These are phyloP conservation scores for Cicer yamashitae DNA, from an alignment of 306 rosid genomes.

Conservation along the genomic window DNA sequence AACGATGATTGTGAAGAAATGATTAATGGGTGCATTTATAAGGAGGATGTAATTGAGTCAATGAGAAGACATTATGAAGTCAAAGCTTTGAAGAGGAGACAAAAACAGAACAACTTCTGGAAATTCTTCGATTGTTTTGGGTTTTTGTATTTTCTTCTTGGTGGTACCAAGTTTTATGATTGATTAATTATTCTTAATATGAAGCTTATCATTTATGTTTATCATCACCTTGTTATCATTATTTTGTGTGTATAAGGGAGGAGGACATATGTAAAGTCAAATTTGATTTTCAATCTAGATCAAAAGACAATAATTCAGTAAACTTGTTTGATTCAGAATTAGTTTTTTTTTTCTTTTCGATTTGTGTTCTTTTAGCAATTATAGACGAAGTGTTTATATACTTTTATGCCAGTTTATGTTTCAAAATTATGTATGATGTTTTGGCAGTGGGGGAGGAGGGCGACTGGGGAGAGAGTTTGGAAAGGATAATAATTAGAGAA, in stretches of 20 bases:
- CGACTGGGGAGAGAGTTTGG: no score
- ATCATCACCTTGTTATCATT: background rate
- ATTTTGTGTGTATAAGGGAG: background rate
- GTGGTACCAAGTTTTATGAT: background rate
- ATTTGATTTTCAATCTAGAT: background rate
- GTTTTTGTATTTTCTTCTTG: slow-evolving; percentile 34
- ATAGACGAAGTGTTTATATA: no score
- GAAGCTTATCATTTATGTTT: background rate
- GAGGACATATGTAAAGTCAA: background rate
- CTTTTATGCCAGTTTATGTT: no score
- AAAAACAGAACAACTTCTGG: background rate
- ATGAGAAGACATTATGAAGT: slow-evolving; percentile 40
- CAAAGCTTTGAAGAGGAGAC: slow-evolving; percentile 19
- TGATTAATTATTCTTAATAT: background rate
- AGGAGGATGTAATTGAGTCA: slow-evolving; percentile 47
- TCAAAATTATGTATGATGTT: no score
- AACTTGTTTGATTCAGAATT: background rate
- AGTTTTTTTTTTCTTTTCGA: background rate
- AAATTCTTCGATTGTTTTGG: slow-evolving; percentile 32
- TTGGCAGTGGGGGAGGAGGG: no score
- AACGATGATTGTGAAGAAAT: slow-evolving; percentile 44
- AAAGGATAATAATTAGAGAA: no score
- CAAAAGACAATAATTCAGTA: background rate
- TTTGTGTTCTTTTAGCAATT: background rate
- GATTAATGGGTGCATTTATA: slow-evolving; percentile 17